Percentiles rank a stretch among this genome's conserved stretches.
phyloP scores from a whole-genome alignment of 2,329 filamentous ascomycete genomes.

The Botrytis hyacinthi region DNA sequence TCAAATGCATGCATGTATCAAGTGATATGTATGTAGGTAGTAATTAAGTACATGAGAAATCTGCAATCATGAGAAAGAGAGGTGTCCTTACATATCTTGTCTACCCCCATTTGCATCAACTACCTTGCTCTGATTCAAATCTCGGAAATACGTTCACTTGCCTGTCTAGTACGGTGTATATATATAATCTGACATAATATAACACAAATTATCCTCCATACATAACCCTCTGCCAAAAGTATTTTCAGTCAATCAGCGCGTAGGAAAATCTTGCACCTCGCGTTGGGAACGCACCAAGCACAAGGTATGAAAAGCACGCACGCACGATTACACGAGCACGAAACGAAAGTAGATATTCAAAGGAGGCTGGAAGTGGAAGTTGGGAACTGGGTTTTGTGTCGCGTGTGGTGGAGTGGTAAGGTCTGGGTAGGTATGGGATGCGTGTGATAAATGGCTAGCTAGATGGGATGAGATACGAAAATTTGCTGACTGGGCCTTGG shows the following conservation, averaged over 20 bases:
- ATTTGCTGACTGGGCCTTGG: not conserved
- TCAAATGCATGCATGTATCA: not conserved
- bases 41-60: not conserved
- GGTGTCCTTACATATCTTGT: not conserved
- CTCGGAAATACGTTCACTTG: not conserved
- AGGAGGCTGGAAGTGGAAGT: not conserved
- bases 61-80: not conserved
- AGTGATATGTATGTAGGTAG: not conserved
- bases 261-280: not conserved
- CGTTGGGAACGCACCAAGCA: slow-evolving; percentile 3
- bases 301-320: not conserved
- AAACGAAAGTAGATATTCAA: not conserved
- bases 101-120: not conserved
- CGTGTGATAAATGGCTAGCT: not conserved
- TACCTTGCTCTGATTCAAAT: not conserved
- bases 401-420: not conserved
- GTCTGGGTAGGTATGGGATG: not conserved
- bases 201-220: not conserved
- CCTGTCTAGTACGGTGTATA: not conserved
- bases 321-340: not conserved
- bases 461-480: not conserved
- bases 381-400: not conserved
- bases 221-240: not conserved
- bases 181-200: not conserved
- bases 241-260: slow-evolving; percentile 1